Evolutionary conservation across 345 rosid species (phyloP).

Genomic region (Populus nigra): DNA sequence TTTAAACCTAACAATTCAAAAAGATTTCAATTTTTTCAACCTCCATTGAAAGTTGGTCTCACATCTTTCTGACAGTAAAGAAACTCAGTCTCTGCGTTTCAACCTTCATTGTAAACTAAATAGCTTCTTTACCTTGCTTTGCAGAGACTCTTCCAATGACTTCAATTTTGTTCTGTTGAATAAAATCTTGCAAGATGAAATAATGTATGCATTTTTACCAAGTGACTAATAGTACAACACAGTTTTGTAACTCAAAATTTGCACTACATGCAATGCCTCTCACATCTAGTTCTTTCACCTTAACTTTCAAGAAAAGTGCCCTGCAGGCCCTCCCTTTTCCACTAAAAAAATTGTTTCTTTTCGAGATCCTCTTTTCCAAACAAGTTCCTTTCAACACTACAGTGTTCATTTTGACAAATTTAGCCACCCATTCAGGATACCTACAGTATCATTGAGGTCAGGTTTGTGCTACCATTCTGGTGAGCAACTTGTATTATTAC

Average conservation of each 20-base stretch:
- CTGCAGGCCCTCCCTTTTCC: conserved; percentile 1
- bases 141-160: background rate
- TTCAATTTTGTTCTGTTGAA: background rate
- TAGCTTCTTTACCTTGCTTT: background rate
- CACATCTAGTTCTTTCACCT: background rate
- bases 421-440: background rate
- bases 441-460: background rate
- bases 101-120: background rate
- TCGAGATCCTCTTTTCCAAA: background rate
- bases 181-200: background rate
- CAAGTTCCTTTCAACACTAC: background rate
- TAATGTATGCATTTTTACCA: background rate
- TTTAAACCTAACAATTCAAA: conserved; percentile 26
- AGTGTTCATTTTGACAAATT: background rate
- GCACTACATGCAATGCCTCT: background rate
- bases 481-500: background rate
- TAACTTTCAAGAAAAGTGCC: conserved; percentile 13
- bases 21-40: conserved; percentile 19
- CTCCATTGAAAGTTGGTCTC: conserved; percentile 20
- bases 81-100: conserved; percentile 7
- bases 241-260: background rate
- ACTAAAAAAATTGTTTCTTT: background rate
- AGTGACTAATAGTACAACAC: background rate
- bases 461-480: background rate
- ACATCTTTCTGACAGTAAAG: conserved; percentile 17